These are phyloP conservation scores for Nadsonia starkeyi-henricii DNA, from an alignment of 1,139 yeast genomes.

Conservation along the genomic window DNA sequence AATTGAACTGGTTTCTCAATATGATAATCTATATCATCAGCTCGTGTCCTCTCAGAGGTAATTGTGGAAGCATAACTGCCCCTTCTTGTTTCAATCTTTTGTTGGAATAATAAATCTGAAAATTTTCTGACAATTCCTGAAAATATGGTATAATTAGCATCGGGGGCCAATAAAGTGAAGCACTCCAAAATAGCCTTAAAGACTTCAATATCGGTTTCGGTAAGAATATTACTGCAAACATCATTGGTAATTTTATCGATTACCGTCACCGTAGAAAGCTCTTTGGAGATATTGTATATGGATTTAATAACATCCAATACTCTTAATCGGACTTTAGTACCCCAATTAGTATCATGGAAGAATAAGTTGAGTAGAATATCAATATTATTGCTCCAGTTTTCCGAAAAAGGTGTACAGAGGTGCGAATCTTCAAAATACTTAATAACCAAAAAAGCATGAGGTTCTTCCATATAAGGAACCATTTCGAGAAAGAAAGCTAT, in stretches of 20 bases:
- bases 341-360: slow-evolving; percentile 24
- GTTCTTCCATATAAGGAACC: slow-evolving; percentile 27
- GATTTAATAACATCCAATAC: slow-evolving; percentile 33
- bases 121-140: not conserved
- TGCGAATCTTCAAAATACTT: slow-evolving; percentile 36
- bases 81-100: not conserved
- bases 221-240: slow-evolving; percentile 11
- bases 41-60: not conserved
- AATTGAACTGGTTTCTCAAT: not conserved
- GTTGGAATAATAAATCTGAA: not conserved
- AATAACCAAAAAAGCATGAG: slow-evolving; percentile 30
- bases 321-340: slow-evolving; percentile 26
- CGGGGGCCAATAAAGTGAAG: not conserved
- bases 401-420: slow-evolving; percentile 39
- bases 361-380: slow-evolving; percentile 34
- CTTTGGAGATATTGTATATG: slow-evolving; percentile 21
- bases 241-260: slow-evolving; percentile 11
- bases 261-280: slow-evolving; percentile 7
- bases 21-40: not conserved
- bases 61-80: not conserved
- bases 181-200: slow-evolving; percentile 24
- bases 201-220: slow-evolving; percentile 24
- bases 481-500: slow-evolving; percentile 32
- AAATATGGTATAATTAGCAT: not conserved
- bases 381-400: slow-evolving; percentile 40